Evolutionary conservation across 768 basidiomycete species (phyloP).

Genomic region (Collybia mongolica): DNA sequence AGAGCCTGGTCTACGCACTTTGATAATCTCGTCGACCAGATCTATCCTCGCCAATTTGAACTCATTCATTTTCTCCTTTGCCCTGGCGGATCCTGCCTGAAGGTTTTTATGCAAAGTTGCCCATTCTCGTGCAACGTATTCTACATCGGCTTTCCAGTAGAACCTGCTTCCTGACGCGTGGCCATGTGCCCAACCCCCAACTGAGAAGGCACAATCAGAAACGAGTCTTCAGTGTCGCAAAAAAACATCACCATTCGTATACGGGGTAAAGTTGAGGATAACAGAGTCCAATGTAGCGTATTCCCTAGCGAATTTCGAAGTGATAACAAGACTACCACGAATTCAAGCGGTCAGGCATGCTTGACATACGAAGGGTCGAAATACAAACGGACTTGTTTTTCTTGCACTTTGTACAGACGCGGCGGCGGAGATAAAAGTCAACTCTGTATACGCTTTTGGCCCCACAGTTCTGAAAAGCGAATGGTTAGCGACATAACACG

Average conservation of each 20-base stretch:
- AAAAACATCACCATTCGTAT: conserved; percentile 24
- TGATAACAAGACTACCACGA: conserved; percentile 22
- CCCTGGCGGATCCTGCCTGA: conserved; percentile 16
- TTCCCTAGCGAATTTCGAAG: conserved; percentile 16
- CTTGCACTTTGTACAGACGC: conserved; percentile 25
- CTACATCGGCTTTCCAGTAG: conserved; percentile 32
- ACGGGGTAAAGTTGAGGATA: conserved; percentile 26
- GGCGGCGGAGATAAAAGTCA: conserved; percentile 23
- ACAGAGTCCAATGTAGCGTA: conserved; percentile 25
- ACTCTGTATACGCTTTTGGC: conserved; percentile 14
- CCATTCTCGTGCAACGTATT: conserved; percentile 16
- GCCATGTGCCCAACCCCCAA: conserved; percentile 26
- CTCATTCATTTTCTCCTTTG: conserved; percentile 21
- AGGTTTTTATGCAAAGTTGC: conserved; percentile 15
- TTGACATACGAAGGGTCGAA: not conserved
- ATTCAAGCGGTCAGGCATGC: not conserved
- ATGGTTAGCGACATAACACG: too few species aligned
- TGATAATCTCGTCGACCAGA: conserved; percentile 11
- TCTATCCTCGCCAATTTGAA: conserved; percentile 17
- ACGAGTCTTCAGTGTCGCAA: too few species aligned
- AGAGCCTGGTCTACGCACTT: conserved; percentile 2
- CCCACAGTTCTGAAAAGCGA: conserved; percentile 14
- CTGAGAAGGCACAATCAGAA: conserved; percentile 8
- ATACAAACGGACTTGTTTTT: conserved; percentile 20
- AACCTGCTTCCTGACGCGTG: conserved; percentile 23